Evolutionary conservation across 2,329 filamentous ascomycete species (phyloP).

Genomic region (Fusarium temperatum): DNA sequence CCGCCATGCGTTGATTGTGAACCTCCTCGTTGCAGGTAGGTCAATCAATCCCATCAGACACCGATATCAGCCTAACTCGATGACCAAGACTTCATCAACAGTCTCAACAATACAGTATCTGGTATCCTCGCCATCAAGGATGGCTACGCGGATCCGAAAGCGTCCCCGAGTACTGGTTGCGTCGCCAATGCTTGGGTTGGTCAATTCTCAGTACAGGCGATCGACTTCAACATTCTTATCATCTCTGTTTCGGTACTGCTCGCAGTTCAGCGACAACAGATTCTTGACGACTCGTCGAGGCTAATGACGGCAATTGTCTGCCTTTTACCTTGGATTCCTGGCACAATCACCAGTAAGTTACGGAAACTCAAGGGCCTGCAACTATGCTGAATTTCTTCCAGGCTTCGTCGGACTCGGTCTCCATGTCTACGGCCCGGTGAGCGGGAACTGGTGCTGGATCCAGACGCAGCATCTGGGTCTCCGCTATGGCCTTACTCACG

Average conservation of each 20-base stretch:
- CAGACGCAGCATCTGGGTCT: not conserved
- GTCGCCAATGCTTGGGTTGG: not conserved
- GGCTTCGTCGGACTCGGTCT: not conserved
- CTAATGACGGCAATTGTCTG: not conserved
- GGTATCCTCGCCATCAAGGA: not conserved
- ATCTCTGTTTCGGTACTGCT: not conserved
- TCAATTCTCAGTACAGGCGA: not conserved
- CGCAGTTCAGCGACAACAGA: not conserved
- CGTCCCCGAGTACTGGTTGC: not conserved
- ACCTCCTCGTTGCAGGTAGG: not conserved
- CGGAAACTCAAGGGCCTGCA: fast-evolving
- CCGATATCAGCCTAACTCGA: not conserved
- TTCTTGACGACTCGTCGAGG: not conserved
- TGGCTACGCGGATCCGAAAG: not conserved
- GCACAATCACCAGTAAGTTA: not conserved
- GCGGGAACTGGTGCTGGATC: not conserved
- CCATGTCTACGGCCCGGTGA: not conserved
- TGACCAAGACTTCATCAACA: not conserved
- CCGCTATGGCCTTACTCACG: not conserved
- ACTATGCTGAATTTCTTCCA: not conserved
- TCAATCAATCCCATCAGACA: fast-evolving
- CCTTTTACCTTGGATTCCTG: not conserved
- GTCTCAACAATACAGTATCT: not conserved
- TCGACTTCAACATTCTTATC: not conserved
- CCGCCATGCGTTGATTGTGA: not conserved